Evolutionary conservation across 306 rosid genomes (phyloP).

Genomic region (Casuarina glauca): DNA sequence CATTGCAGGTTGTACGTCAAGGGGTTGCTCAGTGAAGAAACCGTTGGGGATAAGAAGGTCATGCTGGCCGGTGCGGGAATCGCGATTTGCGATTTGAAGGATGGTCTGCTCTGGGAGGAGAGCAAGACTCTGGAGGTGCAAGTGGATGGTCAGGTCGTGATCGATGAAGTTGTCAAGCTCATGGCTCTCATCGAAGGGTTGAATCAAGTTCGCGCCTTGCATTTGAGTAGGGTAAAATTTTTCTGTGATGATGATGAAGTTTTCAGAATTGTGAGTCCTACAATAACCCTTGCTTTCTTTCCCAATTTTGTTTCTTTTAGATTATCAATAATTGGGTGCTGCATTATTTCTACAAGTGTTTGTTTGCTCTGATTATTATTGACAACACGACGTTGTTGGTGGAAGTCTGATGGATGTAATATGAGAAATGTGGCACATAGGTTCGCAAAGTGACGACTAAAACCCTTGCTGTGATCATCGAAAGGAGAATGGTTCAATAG

Average conservation of each 20-base stretch:
- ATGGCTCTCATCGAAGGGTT: slow-evolving; percentile 77
- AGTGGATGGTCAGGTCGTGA: no score
- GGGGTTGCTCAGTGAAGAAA: slow-evolving; percentile 64
- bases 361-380: no score
- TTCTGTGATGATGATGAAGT: slow-evolving; percentile 45
- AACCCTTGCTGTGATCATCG: no score
- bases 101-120: slow-evolving; percentile 41
- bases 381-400: no score
- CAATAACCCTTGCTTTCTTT: no score
- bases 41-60: slow-evolving; percentile 22
- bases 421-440: neutral
- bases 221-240: slow-evolving; percentile 38
- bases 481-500: no score
- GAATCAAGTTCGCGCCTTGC: slow-evolving; percentile 47
- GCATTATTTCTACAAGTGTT: no score
- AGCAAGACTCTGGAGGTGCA: neutral
- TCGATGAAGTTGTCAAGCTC: neutral
- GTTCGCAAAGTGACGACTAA: neutral
- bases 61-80: slow-evolving; percentile 59
- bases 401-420: neutral
- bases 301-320: no score
- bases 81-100: slow-evolving; percentile 53
- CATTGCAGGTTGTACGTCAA: neutral
- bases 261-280: slow-evolving; percentile 48
- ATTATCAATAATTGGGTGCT: no score